Percentiles rank a stretch among this genome's conserved stretches.
Conservation (phyloP, 352 stramenopile genomes). For the Plasmopara muralis region DNA sequence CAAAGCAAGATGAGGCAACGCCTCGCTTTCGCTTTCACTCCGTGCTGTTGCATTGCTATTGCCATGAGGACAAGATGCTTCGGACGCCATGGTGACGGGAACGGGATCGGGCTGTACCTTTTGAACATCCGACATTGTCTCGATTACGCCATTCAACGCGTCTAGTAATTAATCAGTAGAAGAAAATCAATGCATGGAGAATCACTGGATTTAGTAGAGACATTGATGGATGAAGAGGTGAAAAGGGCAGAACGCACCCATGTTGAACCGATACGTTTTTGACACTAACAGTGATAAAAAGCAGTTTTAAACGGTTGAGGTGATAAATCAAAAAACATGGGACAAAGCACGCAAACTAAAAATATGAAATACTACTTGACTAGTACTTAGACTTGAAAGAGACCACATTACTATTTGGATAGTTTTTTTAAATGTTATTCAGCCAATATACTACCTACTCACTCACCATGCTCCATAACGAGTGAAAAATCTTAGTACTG, state of each 20-base stretch:
- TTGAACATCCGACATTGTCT: constrained; percentile 9
- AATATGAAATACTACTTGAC: no score
- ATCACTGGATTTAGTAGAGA: constrained; percentile 1
- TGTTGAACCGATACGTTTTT: constrained; percentile 4
- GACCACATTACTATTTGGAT: neutral
- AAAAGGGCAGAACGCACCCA: constrained; percentile 14
- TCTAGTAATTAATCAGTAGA: constrained; percentile 6
- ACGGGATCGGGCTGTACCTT: constrained; percentile 9
- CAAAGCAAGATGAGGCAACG: constrained; percentile 5
- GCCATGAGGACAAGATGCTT: constrained; percentile 1
- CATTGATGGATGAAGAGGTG: neutral
- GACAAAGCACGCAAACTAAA: no score
- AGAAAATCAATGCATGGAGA: constrained; percentile 1
- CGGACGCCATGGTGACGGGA: neutral
- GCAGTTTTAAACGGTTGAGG: constrained; percentile 19
- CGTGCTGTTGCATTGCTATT: constrained; percentile 9
- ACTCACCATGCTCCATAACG: neutral
- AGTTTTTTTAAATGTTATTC: constrained; percentile 27
- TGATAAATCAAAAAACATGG: no score
- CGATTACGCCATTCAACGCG: constrained; percentile 4
- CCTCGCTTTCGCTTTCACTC: constrained; percentile 4
- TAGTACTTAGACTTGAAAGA: no score
- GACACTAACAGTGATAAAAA: constrained; percentile 13
- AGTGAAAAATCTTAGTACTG: constrained; percentile 79
- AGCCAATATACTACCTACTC: constrained; percentile 25